Conservation (phyloP, 768 basidiomycete genomes). For the Arthromyces matolae region DNA sequence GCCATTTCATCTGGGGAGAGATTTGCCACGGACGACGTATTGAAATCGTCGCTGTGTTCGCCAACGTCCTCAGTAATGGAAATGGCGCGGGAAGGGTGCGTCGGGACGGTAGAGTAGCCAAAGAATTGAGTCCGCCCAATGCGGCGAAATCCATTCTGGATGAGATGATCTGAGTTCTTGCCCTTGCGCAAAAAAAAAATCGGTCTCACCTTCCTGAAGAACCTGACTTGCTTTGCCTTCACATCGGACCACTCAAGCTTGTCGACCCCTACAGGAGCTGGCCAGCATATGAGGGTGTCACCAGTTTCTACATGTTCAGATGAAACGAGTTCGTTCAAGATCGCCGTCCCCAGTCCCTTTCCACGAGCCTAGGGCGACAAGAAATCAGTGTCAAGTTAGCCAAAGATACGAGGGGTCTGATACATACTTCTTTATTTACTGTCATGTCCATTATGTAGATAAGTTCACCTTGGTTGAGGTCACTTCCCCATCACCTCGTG, state of each 20-base stretch:
- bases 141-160: conserved; percentile 11
- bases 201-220: conserved; percentile 5
- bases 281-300: conserved; percentile 23
- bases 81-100: conserved; percentile 8
- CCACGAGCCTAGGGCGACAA: conserved; percentile 13
- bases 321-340: conserved; percentile 16
- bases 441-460: conserved; percentile 24
- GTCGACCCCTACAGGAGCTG: conserved; percentile 15
- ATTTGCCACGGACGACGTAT: not conserved
- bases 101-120: conserved; percentile 6
- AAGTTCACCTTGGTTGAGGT: conserved; percentile 24
- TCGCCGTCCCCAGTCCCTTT: conserved; percentile 20
- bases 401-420: not conserved
- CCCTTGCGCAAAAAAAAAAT: conserved; percentile 8
- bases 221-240: not conserved
- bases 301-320: conserved; percentile 15
- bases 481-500: conserved; percentile 27
- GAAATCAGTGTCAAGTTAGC: not conserved
- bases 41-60: not conserved
- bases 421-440: conserved; percentile 22
- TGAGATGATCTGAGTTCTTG: not conserved
- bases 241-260: conserved; percentile 3
- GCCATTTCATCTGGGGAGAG: conserved; percentile 1
- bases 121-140: conserved; percentile 12
- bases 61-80: conserved; percentile 1